A percentile compares a stretch with the other conserved stretches of the same genome.
phyloP scores from a whole-genome alignment of 352 stramenopile species.

The Phytophthora citricola region DNA sequence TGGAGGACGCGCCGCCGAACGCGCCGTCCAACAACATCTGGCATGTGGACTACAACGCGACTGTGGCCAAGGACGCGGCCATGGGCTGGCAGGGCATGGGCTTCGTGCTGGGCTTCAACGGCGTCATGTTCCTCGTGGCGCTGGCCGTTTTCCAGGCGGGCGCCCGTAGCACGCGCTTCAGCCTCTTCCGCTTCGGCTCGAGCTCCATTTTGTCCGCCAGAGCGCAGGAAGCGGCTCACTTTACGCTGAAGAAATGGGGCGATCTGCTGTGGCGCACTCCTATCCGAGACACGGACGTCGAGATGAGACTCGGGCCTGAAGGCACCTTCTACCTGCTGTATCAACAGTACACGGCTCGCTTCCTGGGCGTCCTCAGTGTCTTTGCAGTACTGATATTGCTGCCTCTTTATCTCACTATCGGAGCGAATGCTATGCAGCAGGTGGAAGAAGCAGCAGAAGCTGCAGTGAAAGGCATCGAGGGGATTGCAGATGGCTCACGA shows the following conservation, averaged over 20 bases:
- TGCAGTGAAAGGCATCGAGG: constrained; percentile 35
- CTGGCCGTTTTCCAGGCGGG: constrained; percentile 74
- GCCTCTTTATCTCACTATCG: constrained; percentile 74
- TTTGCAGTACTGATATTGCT: constrained; percentile 76
- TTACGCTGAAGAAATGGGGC: constrained; percentile 67
- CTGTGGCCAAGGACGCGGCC: constrained; percentile 70
- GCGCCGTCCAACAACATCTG: constrained; percentile 62
- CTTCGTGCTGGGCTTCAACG: constrained; percentile 79
- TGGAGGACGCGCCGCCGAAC: not conserved
- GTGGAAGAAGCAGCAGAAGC: constrained; percentile 35
- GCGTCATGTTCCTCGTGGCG: constrained; percentile 67
- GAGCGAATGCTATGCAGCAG: constrained; percentile 43
- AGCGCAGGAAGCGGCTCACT: constrained; percentile 43
- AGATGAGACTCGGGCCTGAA: constrained; percentile 71
- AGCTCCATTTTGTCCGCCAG: constrained; percentile 49
- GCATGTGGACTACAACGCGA: constrained; percentile 85
- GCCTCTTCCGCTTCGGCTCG: constrained; percentile 71
- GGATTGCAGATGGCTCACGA: constrained; percentile 24
- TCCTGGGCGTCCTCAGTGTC: constrained; percentile 65
- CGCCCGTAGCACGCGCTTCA: constrained; percentile 74
- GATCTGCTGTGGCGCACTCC: constrained; percentile 77
- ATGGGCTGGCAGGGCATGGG: constrained; percentile 85
- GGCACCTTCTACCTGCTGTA: constrained; percentile 88
- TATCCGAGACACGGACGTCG: constrained; percentile 70
- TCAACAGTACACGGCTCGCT: constrained; percentile 75